Base-by-base conservation (phyloP, 306 rosid species). In the Erythrophleum fordii region DNA sequence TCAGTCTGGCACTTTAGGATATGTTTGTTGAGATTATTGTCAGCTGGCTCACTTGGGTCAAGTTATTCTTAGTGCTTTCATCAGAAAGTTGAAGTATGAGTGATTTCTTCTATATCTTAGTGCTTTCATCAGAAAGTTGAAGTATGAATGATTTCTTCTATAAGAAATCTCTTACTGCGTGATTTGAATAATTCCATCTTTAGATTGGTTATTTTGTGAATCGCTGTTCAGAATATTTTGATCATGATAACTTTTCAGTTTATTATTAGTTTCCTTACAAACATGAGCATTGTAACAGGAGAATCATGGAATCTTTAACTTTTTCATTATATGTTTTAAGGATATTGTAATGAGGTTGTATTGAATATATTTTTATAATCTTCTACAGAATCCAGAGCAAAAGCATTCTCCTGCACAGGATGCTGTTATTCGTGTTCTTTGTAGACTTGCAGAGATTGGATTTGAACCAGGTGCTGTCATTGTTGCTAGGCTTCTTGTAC, bases 351-450 rank as follows among this genome's bases (percentile, higher is more conserved):
- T 44, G 39, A 56, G 48, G 5, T 53, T 7, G 39, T 58, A 51
- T 45, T 74, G 69, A 61, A 80, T 79, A 1, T 75, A 55, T 80
- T 64, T 78, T 80, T 78, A n/a, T 80, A 69, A 75, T 65, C 56
- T 80, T 75, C 80, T 82, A 79, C 88, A 92, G 98, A 89, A 77
- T 80, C 81, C 89, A n/a, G 97, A 90, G 70, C 95, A 86, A 77
- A 89, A 90, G 46, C 90, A 83, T 87, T 94, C 97, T 73, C 91
- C 98, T 55, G 83, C 95, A 53, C 98, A 94, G 78, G 98, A 94
- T 69, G 98, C 95, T 84, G 95, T 90, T 84, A 84, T 92, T 42
- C 89, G 98, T 55, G 97, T 89, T 51, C 97, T 92, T 81, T 59
- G 86, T 81, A 91, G 92, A 85, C 87, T 92, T 69, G 90, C 90